These are phyloP conservation scores for Pseudonitzschia multistriata DNA, from an alignment of 108 stramenopile genomes.

Conservation along the genomic window DNA sequence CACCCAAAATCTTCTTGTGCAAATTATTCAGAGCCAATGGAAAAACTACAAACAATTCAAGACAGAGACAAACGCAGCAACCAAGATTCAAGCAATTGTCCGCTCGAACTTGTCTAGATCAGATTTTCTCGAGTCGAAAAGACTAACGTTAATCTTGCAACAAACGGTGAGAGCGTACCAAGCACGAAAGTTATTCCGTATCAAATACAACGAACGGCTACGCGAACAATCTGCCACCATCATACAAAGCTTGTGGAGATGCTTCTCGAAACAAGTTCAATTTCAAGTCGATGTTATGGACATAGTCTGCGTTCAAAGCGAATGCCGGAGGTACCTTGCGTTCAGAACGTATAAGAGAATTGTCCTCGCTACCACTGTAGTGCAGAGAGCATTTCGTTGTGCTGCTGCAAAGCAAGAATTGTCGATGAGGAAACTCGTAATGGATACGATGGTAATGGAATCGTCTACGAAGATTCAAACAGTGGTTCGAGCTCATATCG, in stretches of 20 bases:
- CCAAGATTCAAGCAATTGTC: conserved; percentile 16
- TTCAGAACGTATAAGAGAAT: not conserved
- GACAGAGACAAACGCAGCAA: not conserved
- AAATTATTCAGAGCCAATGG: conserved; percentile 22
- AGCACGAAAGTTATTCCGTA: conserved; percentile 2
- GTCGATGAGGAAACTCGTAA: not conserved
- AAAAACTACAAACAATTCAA: not conserved
- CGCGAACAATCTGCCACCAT: conserved; percentile 21
- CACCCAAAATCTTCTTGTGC: not conserved
- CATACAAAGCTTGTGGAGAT: conserved; percentile 37
- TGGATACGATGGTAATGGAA: conserved; percentile 5
- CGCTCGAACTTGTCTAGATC: not conserved
- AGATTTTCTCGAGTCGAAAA: not conserved
- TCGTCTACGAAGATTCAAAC: conserved; percentile 21
- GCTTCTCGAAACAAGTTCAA: conserved; percentile 17
- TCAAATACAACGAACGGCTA: not conserved
- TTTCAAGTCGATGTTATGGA: conserved; percentile 38
- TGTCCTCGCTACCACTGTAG: not conserved
- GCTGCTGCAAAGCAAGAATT: conserved; percentile 10
- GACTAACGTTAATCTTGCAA: conserved; percentile 13
- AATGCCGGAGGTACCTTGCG: conserved; percentile 36
- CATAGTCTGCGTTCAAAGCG: conserved; percentile 41
- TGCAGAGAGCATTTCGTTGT: conserved; percentile 9
- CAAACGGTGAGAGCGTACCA: conserved; percentile 9
- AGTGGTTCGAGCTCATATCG: conserved; percentile 3